Evolutionary conservation across 768 basidiomycete genomes (phyloP).

Genomic region (Mycena vulgaris): DNA sequence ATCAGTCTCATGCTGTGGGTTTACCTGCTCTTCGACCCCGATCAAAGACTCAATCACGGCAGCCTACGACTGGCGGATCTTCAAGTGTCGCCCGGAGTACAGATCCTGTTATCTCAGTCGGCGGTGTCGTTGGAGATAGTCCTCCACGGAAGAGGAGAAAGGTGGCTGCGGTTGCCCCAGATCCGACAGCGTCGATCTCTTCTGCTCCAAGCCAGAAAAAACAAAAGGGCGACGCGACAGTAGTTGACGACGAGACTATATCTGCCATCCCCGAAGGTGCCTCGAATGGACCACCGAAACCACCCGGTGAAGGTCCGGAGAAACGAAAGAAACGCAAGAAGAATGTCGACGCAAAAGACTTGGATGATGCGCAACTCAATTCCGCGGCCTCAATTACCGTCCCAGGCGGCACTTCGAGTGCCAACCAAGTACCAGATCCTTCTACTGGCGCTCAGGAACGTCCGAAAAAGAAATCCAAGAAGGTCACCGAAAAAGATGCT

Average conservation of each 20-base stretch:
- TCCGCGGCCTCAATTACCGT: not conserved
- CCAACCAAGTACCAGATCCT: not conserved
- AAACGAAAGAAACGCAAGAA: constrained; percentile 42
- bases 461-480: constrained; percentile 33
- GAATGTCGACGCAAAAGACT: not conserved
- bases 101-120: not conserved
- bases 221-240: constrained; percentile 2
- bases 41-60: not conserved
- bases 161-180: not conserved
- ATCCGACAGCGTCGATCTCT: constrained; percentile 1
- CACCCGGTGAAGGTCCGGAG: constrained; percentile 22
- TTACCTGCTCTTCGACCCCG: not conserved
- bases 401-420: constrained; percentile 24
- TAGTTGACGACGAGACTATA: not conserved
- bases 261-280: not conserved
- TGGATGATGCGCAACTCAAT: not conserved
- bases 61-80: constrained; percentile 4
- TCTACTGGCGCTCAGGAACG: constrained; percentile 1
- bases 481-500: constrained; percentile 12
- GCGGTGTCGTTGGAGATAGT: not conserved
- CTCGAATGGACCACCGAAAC: not conserved
- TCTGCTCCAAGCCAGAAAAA: constrained; percentile 12
- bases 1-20: constrained; percentile 25
- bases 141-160: constrained; percentile 30
- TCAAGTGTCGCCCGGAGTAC: not conserved